These are phyloP conservation scores for Hemisphaericaspora xylanilytica DNA, from an alignment of 1,139 yeast species.

Conservation along the genomic window DNA sequence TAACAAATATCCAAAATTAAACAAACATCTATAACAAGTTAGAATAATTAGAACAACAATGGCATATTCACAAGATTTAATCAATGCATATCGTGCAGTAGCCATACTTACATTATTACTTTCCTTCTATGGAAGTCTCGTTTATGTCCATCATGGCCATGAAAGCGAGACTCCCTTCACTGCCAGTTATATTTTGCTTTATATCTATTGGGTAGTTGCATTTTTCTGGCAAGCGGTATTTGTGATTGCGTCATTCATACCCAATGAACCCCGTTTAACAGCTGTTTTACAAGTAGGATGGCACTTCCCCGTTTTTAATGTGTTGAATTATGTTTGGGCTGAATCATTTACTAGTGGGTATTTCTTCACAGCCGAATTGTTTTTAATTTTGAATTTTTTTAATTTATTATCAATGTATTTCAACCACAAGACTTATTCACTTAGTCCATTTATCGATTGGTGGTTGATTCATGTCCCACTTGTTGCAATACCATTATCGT, in stretches of 20 bases:
- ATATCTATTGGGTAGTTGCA: constrained; percentile 58
- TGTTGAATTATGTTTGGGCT: constrained; percentile 60
- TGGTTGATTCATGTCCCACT: constrained; percentile 60
- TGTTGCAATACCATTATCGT: constrained; percentile 67
- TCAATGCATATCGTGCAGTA: constrained; percentile 37
- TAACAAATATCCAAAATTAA: too few relatives aligned
- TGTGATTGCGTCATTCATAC: constrained; percentile 50
- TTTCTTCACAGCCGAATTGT: constrained; percentile 53
- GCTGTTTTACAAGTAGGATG: constrained; percentile 46
- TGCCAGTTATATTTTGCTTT: constrained; percentile 49
- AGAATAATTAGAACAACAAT: too few relatives aligned
- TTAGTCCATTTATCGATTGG: constrained; percentile 50
- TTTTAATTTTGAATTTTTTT: constrained; percentile 55
- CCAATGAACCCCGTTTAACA: constrained; percentile 31
- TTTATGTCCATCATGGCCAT: constrained; percentile 41
- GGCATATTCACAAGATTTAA: constrained; percentile 12
- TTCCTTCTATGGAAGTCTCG: constrained; percentile 53
- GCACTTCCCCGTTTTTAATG: constrained; percentile 63
- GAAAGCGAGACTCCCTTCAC: constrained; percentile 62
- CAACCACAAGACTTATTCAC: constrained; percentile 56
- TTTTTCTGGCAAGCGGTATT: constrained; percentile 54
- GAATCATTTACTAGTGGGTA: constrained; percentile 56
- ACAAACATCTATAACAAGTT: too few relatives aligned
- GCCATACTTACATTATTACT: constrained; percentile 50
- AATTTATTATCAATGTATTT: constrained; percentile 58